Base-by-base conservation (phyloP, 768 basidiomycete genomes). In the Dendrothele bispora region DNA sequence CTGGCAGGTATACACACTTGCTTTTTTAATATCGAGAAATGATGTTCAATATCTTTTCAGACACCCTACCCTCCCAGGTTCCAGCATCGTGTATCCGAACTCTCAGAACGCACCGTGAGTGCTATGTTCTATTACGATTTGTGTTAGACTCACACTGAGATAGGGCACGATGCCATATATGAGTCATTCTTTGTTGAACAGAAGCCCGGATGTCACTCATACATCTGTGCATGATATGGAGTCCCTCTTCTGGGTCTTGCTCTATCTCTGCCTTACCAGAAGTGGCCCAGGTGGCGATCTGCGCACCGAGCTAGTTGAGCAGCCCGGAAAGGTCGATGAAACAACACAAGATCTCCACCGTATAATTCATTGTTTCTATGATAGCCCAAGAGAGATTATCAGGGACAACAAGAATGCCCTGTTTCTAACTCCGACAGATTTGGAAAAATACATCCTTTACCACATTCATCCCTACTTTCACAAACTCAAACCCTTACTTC, bases 171-270 rank as follows among this genome's bases (percentile, higher is more conserved):
- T n/a, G n/a, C n/a, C n/a, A n/a, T n/a, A n/a, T n/a, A n/a, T n/a
- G n/a, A n/a, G n/a, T n/a, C n/a, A n/a, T n/a, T n/a, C n/a, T n/a
- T n/a, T n/a, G n/a, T n/a, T n/a, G n/a, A n/a, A n/a, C n/a, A n/a
- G n/a, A n/a, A n/a, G n/a, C n/a, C n/a, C n/a, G n/a, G n/a, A n/a
- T n/a, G n/a, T n/a, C n/a, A n/a, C n/a, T n/a, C n/a, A n/a, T n/a
- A n/a, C n/a, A n/a, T n/a, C n/a, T n/a, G n/a, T n/a, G n/a, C 56
- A 59, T 25, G 59, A 61, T 26, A 34, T 60, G 7, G 60, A 61
- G 22, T 59, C 59, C 7, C 44, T 57, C 10, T 49, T 61, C 29
- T 61, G 59, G 60, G 50, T 61, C 20, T 32, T 61, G 5, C 32
- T 50, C 15, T 40, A 55, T 25, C 37, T 56, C 5, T 58, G 58